Evolutionary conservation across 148 eudicot species (phyloP).

Genomic region (Persicaria maculosa): DNA sequence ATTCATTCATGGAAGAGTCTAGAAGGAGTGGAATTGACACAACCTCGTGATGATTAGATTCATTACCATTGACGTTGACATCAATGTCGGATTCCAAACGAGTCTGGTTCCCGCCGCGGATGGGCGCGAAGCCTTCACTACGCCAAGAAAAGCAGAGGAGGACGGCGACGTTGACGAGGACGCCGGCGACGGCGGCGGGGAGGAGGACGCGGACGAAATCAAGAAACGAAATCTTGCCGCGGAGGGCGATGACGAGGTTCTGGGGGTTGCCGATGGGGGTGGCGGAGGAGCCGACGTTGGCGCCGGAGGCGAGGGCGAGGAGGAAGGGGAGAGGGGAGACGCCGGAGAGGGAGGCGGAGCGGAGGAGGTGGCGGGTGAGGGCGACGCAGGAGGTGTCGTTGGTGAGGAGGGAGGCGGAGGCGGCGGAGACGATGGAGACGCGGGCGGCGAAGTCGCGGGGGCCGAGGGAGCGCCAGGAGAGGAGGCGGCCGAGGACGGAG

Average conservation of each 20-base stretch:
- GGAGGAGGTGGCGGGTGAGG: constrained; percentile 52
- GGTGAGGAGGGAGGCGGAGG: constrained; percentile 60
- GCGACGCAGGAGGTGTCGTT: constrained; percentile 69
- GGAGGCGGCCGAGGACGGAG: constrained; percentile 43
- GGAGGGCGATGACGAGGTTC: constrained; percentile 44
- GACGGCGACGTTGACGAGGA: constrained; percentile 37
- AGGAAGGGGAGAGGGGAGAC: constrained; percentile 66
- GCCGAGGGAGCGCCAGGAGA: constrained; percentile 49
- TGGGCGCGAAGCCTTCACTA: too few relatives aligned
- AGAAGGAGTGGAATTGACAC: too few relatives aligned
- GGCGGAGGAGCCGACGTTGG: constrained; percentile 70
- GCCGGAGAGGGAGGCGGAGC: constrained; percentile 48
- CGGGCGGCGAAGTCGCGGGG: constrained; percentile 54
- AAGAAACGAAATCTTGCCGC: constrained; percentile 34
- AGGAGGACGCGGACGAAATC: constrained; percentile 28
- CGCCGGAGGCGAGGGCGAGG: constrained; percentile 64
- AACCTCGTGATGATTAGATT: too few relatives aligned
- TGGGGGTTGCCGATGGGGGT: constrained; percentile 48
- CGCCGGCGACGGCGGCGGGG: constrained; percentile 49
- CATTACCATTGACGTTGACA: too few relatives aligned
- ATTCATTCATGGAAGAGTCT: too few relatives aligned
- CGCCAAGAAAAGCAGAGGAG: constrained; percentile 61
- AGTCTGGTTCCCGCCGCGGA: too few relatives aligned
- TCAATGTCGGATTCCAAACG: too few relatives aligned
- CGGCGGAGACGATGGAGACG: constrained; percentile 51